A percentile compares a stretch with the other conserved stretches of the same genome.
phyloP scores from a whole-genome alignment of 495 filamentous ascomycete species.

The Evernia prunastri region DNA sequence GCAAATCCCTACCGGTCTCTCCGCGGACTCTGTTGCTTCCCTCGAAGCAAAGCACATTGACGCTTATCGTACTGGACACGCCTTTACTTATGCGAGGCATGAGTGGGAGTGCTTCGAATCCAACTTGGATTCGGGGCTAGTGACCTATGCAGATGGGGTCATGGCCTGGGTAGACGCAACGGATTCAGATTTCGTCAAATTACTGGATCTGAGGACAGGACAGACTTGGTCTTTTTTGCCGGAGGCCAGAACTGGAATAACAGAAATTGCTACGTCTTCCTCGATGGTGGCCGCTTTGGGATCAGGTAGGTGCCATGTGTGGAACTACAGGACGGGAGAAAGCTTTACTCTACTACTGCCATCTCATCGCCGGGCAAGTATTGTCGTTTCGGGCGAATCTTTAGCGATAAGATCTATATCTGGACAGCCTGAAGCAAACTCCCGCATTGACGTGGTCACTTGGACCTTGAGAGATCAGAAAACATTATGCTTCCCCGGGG shows the following conservation, averaged over 20 bases:
- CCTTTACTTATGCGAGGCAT: too few relatives aligned
- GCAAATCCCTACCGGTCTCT: not conserved
- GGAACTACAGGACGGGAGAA: not conserved
- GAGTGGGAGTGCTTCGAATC: too few relatives aligned
- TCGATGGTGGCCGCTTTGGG: constrained; percentile 7
- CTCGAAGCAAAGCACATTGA: constrained; percentile 16
- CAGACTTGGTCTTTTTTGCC: not conserved
- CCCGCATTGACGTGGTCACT: not conserved
- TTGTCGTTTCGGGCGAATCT: not conserved
- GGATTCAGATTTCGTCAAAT: not conserved
- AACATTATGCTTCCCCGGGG: not conserved
- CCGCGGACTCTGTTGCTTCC: not conserved
- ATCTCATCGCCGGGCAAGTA: not conserved
- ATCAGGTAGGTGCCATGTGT: constrained; percentile 5
- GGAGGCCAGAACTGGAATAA: not conserved
- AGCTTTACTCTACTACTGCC: not conserved
- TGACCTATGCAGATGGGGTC: constrained; percentile 7
- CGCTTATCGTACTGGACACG: constrained; percentile 18
- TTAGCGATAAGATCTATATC: constrained; percentile 3
- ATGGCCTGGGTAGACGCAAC: not conserved
- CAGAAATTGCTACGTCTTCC: not conserved
- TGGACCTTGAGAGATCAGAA: not conserved
- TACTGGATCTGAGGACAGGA: not conserved
- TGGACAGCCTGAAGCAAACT: not conserved
- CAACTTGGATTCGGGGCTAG: too few relatives aligned